A percentile compares a stretch with the other conserved stretches of the same genome.
phyloP scores from a whole-genome alignment of 2,329 filamentous ascomycete genomes.

The Thermoascus crustaceus region DNA sequence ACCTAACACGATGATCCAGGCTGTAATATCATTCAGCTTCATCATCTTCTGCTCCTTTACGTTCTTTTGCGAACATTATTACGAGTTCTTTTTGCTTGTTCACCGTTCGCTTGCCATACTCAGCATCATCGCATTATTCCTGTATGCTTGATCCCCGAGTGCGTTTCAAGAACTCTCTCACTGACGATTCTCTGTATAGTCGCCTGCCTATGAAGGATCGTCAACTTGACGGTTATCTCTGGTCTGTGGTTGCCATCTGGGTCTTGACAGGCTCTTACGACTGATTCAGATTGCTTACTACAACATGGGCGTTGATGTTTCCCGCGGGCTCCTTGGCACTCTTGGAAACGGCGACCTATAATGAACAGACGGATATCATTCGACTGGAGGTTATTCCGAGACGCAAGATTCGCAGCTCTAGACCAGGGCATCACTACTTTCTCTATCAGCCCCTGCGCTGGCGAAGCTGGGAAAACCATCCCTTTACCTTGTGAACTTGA shows the following conservation, averaged over 20 bases:
- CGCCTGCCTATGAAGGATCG: neutral
- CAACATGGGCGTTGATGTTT: slow-evolving; percentile 25
- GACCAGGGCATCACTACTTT: slow-evolving; percentile 42
- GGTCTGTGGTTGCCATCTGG: slow-evolving; percentile 42
- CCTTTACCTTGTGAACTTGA: slow-evolving; percentile 35
- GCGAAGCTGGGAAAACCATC: slow-evolving; percentile 41
- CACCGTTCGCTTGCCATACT: neutral
- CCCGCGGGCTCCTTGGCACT: slow-evolving; percentile 11
- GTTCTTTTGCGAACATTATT: neutral
- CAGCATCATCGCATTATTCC: neutral
- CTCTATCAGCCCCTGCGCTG: slow-evolving; percentile 36
- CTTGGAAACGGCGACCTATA: slow-evolving; percentile 32
- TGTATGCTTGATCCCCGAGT: neutral
- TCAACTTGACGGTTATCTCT: slow-evolving; percentile 32
- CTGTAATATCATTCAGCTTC: neutral
- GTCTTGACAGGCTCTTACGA: slow-evolving; percentile 37
- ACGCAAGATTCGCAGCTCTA: slow-evolving; percentile 21
- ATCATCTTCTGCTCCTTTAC: neutral
- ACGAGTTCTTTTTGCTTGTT: neutral
- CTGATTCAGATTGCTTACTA: slow-evolving; percentile 33
- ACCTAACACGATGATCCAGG: no score
- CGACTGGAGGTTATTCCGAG: slow-evolving; percentile 32
- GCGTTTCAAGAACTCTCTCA: neutral
- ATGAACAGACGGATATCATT: slow-evolving; percentile 33
- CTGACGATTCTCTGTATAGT: neutral